A percentile compares a stretch with the other conserved stretches of the same genome.
phyloP scores from a whole-genome alignment of 208 protist genomes.

The Acanthamoeba rhysodes region DNA sequence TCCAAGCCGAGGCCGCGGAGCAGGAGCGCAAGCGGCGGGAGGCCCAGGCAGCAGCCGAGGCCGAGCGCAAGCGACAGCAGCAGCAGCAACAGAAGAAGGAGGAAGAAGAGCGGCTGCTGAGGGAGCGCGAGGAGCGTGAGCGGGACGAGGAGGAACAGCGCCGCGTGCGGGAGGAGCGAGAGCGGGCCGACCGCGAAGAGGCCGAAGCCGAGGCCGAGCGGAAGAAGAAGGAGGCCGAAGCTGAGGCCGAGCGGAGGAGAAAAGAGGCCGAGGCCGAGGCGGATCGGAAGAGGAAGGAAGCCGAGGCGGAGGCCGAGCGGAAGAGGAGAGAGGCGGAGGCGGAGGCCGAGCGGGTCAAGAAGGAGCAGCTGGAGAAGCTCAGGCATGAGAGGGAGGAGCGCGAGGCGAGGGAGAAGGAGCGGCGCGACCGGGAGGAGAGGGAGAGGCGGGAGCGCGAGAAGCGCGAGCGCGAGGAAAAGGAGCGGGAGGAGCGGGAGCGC shows the following conservation, averaged over 20 bases:
- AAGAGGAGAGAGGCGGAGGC: background rate
- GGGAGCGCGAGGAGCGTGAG: background rate
- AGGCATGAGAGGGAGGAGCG: background rate
- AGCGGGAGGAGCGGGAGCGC: conserved; percentile 37
- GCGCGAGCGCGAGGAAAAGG: conserved; percentile 5
- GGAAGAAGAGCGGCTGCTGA: background rate
- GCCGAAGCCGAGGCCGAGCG: background rate
- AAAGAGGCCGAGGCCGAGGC: background rate
- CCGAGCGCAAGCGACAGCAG: background rate
- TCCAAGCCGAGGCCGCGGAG: conserved; percentile 22
- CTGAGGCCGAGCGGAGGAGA: background rate
- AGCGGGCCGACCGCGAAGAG: background rate
- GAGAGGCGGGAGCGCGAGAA: background rate
- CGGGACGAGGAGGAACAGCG: background rate
- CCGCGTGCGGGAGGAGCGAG: background rate
- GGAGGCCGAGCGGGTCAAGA: background rate
- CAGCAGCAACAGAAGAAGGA: background rate
- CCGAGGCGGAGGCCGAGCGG: background rate
- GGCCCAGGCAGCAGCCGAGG: background rate
- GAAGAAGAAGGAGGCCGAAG: background rate
- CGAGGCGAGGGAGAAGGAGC: background rate
- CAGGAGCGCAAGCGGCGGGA: background rate
- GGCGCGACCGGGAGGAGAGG: background rate
- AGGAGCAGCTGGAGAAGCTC: background rate
- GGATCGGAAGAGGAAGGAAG: background rate